Conservation (phyloP, 306 rosid species). For the Benincasa hispida region DNA sequence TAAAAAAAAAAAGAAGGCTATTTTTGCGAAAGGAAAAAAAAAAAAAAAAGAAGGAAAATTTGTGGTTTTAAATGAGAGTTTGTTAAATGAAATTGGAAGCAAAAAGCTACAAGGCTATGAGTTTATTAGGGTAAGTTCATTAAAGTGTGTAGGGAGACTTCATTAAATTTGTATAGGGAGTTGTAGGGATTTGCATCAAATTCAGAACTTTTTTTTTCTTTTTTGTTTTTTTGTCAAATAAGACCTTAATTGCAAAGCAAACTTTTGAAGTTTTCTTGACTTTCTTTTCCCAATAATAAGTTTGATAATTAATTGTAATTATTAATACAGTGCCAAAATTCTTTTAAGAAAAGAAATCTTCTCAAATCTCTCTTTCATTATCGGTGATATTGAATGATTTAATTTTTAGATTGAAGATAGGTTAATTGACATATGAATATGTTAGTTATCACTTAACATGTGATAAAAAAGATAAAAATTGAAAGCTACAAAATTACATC, state of each 20-base stretch:
- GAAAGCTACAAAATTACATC: no score
- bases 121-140: not conserved
- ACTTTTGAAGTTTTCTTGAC: not conserved
- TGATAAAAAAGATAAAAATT: no score
- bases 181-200: constrained; percentile 1
- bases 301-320: not conserved
- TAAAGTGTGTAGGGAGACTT: not conserved
- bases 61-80: not conserved
- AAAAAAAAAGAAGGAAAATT: not conserved
- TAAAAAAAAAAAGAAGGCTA: no score
- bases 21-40: not conserved
- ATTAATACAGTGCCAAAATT: not conserved
- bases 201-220: not conserved
- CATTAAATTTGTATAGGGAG: constrained; percentile 4
- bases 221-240: not conserved
- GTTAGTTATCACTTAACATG: no score
- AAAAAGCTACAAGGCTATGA: not conserved
- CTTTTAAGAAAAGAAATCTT: no score
- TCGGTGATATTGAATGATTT: no score
- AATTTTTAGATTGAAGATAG: no score
- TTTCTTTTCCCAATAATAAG: not conserved
- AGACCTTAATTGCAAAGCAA: not conserved
- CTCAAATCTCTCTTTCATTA: no score
- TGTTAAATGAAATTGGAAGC: not conserved
- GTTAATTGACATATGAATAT: no score